Conservation (phyloP, 192 early-diverging fungal species). For the Linderina pennispora region DNA sequence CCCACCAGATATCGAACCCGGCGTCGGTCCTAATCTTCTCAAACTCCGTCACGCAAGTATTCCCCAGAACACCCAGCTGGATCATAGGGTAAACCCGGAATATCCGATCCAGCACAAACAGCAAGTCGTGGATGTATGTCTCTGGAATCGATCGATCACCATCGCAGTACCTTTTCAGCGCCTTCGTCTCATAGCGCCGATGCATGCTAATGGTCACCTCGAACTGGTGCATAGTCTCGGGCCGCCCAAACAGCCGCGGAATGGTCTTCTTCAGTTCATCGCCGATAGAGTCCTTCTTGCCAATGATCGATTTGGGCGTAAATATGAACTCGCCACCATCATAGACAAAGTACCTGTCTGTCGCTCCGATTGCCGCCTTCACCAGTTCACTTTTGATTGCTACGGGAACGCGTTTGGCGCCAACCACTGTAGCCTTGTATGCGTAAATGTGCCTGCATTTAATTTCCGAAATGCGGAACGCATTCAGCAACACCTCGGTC, state of each 20-base stretch:
- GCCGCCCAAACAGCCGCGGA: too few relatives aligned
- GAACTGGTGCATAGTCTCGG: background rate
- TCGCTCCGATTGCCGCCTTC: too few relatives aligned
- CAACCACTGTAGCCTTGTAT: too few relatives aligned
- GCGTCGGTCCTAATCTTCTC: background rate
- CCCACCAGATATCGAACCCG: slow-evolving; percentile 30
- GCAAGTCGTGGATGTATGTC: background rate
- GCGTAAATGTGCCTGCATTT: background rate
- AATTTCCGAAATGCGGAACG: background rate
- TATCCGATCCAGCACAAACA: background rate
- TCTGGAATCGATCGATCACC: background rate
- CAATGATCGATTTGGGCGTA: background rate
- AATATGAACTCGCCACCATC: background rate
- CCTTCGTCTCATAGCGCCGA: background rate
- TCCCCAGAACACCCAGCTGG: background rate
- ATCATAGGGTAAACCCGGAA: background rate
- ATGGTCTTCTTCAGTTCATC: background rate
- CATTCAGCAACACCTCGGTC: background rate
- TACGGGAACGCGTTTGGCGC: too few relatives aligned
- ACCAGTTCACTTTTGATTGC: too few relatives aligned
- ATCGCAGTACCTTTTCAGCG: background rate
- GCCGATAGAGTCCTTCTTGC: background rate
- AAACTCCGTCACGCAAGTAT: background rate
- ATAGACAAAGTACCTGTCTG: background rate
- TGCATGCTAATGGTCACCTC: background rate